phyloP scores from a whole-genome alignment of 305 asterid genomes.

The Lippia alba region DNA sequence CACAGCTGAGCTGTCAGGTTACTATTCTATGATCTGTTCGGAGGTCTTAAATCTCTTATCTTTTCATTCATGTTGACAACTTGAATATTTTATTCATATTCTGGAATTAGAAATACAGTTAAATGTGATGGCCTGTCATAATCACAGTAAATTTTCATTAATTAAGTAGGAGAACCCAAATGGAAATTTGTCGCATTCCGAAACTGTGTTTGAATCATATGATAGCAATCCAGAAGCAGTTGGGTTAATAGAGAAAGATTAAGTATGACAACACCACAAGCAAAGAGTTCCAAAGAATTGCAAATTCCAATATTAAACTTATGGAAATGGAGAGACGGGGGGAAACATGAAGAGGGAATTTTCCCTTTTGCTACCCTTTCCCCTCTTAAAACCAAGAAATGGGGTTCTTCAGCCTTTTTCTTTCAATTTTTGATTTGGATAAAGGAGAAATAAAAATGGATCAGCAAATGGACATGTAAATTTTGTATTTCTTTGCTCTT shows the following conservation, averaged over 20 bases:
- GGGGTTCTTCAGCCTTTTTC: not conserved
- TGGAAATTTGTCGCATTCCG: not conserved
- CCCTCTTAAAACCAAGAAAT: not conserved
- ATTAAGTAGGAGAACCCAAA: not conserved
- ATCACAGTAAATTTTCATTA: slow-evolving; percentile 9
- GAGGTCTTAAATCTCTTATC: not conserved
- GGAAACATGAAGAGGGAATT: not conserved
- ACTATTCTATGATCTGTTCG: not conserved
- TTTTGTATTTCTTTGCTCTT: not conserved
- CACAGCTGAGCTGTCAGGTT: not conserved
- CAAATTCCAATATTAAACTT: not conserved
- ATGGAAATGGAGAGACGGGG: not conserved
- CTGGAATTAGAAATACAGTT: not conserved
- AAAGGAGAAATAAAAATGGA: not conserved
- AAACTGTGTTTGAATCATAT: not conserved
- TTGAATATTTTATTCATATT: too few species aligned
- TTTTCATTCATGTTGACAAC: too few species aligned
- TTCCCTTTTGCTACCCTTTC: not conserved
- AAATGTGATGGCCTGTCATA: not conserved
- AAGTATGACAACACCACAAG: not conserved
- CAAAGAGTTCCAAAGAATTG: not conserved
- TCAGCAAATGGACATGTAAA: not conserved
- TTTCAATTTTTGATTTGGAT: too few species aligned
- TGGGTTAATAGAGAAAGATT: not conserved
- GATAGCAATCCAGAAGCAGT: not conserved